Conservation (phyloP, 805 yeast genomes). For the Suhomyces faveliae region DNA sequence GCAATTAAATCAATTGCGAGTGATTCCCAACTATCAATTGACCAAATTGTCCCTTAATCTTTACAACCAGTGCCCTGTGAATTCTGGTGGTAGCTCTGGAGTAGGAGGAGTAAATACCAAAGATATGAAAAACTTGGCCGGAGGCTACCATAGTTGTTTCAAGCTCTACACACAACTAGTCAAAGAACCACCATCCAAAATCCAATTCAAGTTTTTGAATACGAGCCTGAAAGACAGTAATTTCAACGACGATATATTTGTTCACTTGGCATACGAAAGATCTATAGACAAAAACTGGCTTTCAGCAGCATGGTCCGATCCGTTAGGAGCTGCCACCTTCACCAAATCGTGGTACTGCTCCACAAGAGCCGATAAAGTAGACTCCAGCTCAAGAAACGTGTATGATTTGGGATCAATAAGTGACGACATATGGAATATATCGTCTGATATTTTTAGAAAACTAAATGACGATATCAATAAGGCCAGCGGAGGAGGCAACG, state of each 20-base stretch:
- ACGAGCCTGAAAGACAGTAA: conserved; percentile 19
- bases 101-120: background rate
- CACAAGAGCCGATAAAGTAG: background rate
- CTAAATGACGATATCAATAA: conserved; percentile 34
- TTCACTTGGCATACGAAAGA: conserved; percentile 84
- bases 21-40: conserved; percentile 34
- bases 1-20: conserved; percentile 18
- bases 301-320: conserved; percentile 87
- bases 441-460: conserved; percentile 43
- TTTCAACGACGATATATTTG: conserved; percentile 63
- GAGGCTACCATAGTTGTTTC: background rate
- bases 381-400: conserved; percentile 15
- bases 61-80: conserved; percentile 55
- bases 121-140: background rate
- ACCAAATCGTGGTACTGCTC: conserved; percentile 64
- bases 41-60: conserved; percentile 50
- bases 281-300: conserved; percentile 83
- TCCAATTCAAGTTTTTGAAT: conserved; percentile 36
- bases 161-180: conserved; percentile 32
- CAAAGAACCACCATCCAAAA: conserved; percentile 35
- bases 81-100: background rate
- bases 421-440: conserved; percentile 64
- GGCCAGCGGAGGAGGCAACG: conserved; percentile 22
- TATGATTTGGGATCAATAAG: conserved; percentile 48
- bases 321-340: conserved; percentile 62